These are phyloP conservation scores for Guadua angustifolia DNA, from an alignment of 176 grass and related monocot species.

Conservation along the genomic window DNA sequence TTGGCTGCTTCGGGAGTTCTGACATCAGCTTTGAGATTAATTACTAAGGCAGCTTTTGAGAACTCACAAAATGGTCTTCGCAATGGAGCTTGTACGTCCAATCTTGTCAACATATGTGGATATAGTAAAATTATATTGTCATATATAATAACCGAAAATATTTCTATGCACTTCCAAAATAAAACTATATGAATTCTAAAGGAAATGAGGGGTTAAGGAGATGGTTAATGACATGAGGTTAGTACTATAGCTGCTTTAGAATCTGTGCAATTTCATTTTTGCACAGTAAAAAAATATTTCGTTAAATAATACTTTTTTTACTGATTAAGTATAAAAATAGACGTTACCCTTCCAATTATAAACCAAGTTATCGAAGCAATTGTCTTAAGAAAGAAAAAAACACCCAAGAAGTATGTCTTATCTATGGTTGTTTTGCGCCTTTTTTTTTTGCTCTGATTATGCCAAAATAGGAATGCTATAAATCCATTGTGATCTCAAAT, in stretches of 20 bases:
- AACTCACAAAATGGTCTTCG: constrained; percentile 69
- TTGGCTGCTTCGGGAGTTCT: constrained; percentile 68
- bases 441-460: neutral
- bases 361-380: neutral
- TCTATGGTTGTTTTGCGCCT: neutral
- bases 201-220: neutral
- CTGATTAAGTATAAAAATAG: neutral
- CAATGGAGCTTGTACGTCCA: constrained; percentile 70
- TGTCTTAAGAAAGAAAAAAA: neutral
- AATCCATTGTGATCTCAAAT: neutral
- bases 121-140: constrained; percentile 2
- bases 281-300: neutral
- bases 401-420: neutral
- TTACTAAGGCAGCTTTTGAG: constrained; percentile 81
- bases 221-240: neutral
- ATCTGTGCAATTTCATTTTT: neutral
- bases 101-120: constrained; percentile 24
- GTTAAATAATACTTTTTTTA: neutral
- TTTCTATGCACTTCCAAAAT: neutral
- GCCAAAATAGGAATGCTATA: neutral
- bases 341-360: neutral
- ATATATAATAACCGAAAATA: neutral
- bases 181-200: constrained; percentile 4
- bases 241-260: neutral
- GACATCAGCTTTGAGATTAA: constrained; percentile 71